Percentiles rank a stretch among this genome's conserved stretches.
These are phyloP conservation scores for Camellia sinensis DNA, from an alignment of 148 eudicot species.

Conservation along the genomic window DNA sequence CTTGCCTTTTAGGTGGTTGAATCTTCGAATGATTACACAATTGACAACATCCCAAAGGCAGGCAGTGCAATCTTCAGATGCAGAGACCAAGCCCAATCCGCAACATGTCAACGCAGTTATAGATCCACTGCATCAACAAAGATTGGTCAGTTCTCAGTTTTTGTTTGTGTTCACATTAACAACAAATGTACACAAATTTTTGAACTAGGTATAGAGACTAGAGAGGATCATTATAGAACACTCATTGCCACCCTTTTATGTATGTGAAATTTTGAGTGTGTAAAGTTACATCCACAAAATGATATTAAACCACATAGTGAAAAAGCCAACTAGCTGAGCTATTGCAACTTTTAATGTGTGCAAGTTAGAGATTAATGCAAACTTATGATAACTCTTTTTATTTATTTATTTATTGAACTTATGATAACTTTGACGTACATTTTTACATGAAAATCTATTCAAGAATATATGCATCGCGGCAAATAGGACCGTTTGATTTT, in stretches of 20 bases:
- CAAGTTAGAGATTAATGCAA: too few relatives aligned
- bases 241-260: not conserved
- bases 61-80: constrained; percentile 31
- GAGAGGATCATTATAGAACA: too few relatives aligned
- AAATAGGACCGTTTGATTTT: too few relatives aligned
- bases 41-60: constrained; percentile 29
- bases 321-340: too few relatives aligned
- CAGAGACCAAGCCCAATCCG: constrained; percentile 22
- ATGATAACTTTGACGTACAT: too few relatives aligned
- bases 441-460: too few relatives aligned
- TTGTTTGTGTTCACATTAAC: not conserved
- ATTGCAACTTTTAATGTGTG: too few relatives aligned
- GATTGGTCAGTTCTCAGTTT: not conserved
- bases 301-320: too few relatives aligned
- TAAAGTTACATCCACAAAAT: not conserved
- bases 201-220: too few relatives aligned
- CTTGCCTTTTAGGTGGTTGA: constrained; percentile 25
- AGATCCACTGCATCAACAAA: constrained; percentile 16
- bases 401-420: too few relatives aligned
- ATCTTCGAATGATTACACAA: constrained; percentile 15
- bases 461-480: too few relatives aligned
- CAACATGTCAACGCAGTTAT: constrained; percentile 22
- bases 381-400: too few relatives aligned
- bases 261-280: not conserved
- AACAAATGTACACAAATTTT: not conserved